A percentile compares a stretch with the other conserved stretches of the same genome.
These are phyloP conservation scores for Plasmopara viticola DNA, from an alignment of 352 stramenopile species.

Conservation along the genomic window DNA sequence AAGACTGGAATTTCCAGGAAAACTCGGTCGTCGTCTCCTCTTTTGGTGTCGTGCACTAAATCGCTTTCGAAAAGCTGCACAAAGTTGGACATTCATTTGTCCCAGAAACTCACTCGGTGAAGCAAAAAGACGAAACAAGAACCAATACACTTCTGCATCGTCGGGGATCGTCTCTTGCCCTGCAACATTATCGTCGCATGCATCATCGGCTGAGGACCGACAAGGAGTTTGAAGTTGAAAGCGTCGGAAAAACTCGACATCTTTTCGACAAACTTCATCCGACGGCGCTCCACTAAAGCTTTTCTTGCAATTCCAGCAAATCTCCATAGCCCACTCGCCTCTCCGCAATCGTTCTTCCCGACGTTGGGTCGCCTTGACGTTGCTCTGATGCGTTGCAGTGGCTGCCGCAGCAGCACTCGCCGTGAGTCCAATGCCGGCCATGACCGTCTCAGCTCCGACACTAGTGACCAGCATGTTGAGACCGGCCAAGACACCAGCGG, in stretches of 20 bases:
- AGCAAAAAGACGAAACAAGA: constrained; percentile 51
- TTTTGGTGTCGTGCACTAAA: constrained; percentile 23
- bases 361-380: constrained; percentile 33
- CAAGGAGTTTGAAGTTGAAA: constrained; percentile 27
- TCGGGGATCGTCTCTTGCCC: constrained; percentile 15
- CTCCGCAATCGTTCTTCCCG: constrained; percentile 37
- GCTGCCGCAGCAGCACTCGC: constrained; percentile 47
- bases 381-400: constrained; percentile 45
- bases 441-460: constrained; percentile 47
- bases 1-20: constrained; percentile 9
- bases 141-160: constrained; percentile 46
- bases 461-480: constrained; percentile 50
- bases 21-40: constrained; percentile 11
- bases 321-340: constrained; percentile 59
- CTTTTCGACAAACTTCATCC: constrained; percentile 49
- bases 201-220: neutral
- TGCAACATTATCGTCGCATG: neutral
- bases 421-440: constrained; percentile 53
- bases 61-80: constrained; percentile 37
- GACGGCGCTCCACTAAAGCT: constrained; percentile 31
- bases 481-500: constrained; percentile 42
- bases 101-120: constrained; percentile 49
- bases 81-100: constrained; percentile 57
- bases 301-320: constrained; percentile 64
- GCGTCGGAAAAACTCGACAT: constrained; percentile 44